Conservation (phyloP, 2,329 filamentous ascomycete genomes). For the Cucurbitaria berberidis region DNA sequence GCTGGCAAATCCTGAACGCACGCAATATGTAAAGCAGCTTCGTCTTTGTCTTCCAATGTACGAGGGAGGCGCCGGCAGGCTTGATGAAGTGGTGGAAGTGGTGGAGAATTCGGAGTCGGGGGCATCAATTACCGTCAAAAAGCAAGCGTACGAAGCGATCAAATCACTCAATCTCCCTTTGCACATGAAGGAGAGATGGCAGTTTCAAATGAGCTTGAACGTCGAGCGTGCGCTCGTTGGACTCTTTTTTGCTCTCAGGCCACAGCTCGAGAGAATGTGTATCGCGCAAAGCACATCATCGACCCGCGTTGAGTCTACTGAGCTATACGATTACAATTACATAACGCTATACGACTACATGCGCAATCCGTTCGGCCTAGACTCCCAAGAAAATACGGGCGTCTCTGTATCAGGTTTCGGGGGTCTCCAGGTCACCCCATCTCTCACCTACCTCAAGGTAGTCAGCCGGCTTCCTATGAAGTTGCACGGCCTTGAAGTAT, state of each 20-base stretch:
- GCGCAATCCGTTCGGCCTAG: neutral
- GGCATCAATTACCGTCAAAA: no score
- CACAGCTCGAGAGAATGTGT: constrained; percentile 14
- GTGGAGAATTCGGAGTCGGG: no score
- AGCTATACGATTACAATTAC: neutral
- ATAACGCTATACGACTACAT: no score
- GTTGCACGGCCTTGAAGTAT: neutral
- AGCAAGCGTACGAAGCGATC: neutral
- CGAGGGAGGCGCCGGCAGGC: neutral
- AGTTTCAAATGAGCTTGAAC: neutral
- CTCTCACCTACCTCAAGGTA: constrained; percentile 5
- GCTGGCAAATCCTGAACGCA: constrained; percentile 4
- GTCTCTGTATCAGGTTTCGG: neutral
- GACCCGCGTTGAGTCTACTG: neutral
- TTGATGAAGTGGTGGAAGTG: no score
- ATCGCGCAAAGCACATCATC: constrained; percentile 1
- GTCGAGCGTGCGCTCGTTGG: neutral
- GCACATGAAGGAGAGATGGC: neutral
- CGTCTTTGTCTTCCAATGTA: constrained; percentile 8
- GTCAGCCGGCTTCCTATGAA: neutral
- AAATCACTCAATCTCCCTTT: constrained; percentile 4
- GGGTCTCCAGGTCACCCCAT: neutral
- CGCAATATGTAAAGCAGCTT: constrained; percentile 13
- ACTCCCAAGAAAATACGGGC: neutral
- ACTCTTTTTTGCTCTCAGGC: constrained; percentile 6